Evolutionary conservation across 352 stramenopile species (phyloP).

Genomic region (Pythium aristosporum): DNA sequence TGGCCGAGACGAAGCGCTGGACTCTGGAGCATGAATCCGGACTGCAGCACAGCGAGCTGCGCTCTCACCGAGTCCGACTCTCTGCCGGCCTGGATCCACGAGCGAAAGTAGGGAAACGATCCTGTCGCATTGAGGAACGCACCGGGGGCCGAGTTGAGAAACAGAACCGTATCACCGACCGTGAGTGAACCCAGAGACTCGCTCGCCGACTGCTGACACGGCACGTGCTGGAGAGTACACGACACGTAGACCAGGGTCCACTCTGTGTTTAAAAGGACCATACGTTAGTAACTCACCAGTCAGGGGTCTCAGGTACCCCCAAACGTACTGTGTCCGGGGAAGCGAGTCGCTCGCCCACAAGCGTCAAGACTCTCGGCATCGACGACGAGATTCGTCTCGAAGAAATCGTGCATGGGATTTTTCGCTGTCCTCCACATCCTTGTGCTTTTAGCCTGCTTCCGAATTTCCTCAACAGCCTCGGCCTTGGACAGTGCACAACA

Average conservation of each 20-base stretch:
- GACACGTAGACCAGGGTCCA: conserved; percentile 62
- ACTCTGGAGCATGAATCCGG: conserved; percentile 67
- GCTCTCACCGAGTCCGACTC: conserved; percentile 46
- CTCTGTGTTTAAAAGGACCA: conserved; percentile 10
- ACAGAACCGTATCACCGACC: conserved; percentile 58
- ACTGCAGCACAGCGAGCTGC: conserved; percentile 45
- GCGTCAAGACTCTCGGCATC: conserved; percentile 45
- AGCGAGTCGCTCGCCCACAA: conserved; percentile 29
- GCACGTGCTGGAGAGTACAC: conserved; percentile 37
- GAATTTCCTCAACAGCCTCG: conserved; percentile 8
- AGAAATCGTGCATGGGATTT: conserved; percentile 27
- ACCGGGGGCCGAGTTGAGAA: conserved; percentile 7
- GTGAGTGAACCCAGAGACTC: conserved; percentile 45
- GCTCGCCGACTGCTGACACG: conserved; percentile 25
- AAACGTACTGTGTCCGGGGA: conserved; percentile 23
- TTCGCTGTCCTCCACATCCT: conserved; percentile 19
- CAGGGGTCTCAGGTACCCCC: background rate
- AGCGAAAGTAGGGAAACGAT: conserved; percentile 59
- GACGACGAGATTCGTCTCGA: conserved; percentile 41
- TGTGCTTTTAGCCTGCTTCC: conserved; percentile 8
- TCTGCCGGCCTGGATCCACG: conserved; percentile 50
- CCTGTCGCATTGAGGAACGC: conserved; percentile 46
- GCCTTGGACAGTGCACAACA: conserved; percentile 12
- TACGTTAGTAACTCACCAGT: background rate
- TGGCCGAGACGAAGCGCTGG: conserved; percentile 45